These are phyloP conservation scores for Hypoxylon trugodes DNA, from an alignment of 495 filamentous ascomycete genomes.

Conservation along the genomic window DNA sequence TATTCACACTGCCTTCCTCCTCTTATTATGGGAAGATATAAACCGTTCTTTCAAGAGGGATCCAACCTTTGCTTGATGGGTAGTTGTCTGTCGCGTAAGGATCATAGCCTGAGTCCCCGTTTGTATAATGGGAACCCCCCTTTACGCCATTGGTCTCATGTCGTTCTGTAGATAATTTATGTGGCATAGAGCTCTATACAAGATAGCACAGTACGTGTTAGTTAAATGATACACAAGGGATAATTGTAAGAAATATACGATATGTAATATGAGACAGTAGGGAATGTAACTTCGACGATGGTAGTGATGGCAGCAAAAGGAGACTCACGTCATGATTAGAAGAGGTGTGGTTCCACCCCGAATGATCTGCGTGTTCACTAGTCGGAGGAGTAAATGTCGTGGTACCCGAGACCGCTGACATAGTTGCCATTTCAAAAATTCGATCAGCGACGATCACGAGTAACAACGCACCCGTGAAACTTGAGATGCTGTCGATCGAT, in stretches of 20 bases:
- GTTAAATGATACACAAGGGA: background rate
- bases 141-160: constrained; percentile 30
- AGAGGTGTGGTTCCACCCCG: constrained; percentile 60
- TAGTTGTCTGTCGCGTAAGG: constrained; percentile 29
- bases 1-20: background rate
- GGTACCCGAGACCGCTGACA: constrained; percentile 57
- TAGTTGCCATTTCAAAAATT: constrained; percentile 56
- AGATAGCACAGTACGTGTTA: constrained; percentile 7
- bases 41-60: background rate
- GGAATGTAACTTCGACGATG: background rate
- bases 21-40: background rate
- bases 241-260: background rate
- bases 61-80: constrained; percentile 34
- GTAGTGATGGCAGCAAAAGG: background rate
- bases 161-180: constrained; percentile 32
- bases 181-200: constrained; percentile 29
- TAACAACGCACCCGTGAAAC: constrained; percentile 36
- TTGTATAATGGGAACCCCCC: constrained; percentile 37
- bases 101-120: constrained; percentile 45
- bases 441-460: constrained; percentile 36
- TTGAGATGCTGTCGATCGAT: constrained; percentile 20
- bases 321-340: constrained; percentile 50
- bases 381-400: constrained; percentile 60
- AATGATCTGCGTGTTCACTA: constrained; percentile 59
- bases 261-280: background rate